A percentile compares a stretch with the other conserved stretches of the same genome.
Conservation (phyloP, 2,329 filamentous ascomycete genomes). For the Phialophora macrospora region DNA sequence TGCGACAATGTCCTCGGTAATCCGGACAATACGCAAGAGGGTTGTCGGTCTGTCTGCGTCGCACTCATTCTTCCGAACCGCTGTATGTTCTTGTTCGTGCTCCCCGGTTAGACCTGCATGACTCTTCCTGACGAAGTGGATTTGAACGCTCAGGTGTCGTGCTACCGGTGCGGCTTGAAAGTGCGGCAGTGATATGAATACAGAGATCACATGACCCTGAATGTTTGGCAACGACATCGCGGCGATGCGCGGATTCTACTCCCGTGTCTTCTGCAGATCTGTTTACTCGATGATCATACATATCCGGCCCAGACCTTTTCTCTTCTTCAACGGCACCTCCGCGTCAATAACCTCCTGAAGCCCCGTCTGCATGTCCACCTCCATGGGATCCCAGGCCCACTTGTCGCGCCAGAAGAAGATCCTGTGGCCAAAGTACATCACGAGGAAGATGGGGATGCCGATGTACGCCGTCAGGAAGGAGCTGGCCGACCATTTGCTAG, state of each 20-base stretch:
- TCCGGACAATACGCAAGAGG: too few species aligned
- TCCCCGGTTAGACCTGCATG: too few species aligned
- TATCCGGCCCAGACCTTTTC: slow-evolving; percentile 45
- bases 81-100: too few species aligned
- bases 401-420: slow-evolving; percentile 54
- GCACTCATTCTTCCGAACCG: too few species aligned
- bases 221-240: neutral
- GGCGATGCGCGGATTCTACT: neutral
- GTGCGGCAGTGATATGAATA: too few species aligned
- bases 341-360: slow-evolving; percentile 60
- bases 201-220: neutral
- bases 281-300: slow-evolving; percentile 42
- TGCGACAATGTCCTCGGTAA: too few species aligned
- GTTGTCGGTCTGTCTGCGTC: too few species aligned
- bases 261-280: neutral
- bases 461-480: slow-evolving; percentile 71
- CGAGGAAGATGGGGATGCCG: slow-evolving; percentile 66
- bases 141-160: too few species aligned
- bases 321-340: slow-evolving; percentile 43
- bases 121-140: too few species aligned
- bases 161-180: too few species aligned
- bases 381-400: slow-evolving; percentile 56
- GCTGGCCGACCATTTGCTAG: slow-evolving; percentile 64
- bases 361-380: slow-evolving; percentile 60
- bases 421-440: slow-evolving; percentile 62